Evolutionary conservation across 2,329 filamentous ascomycete genomes (phyloP), one percentile per base, ranked within the genome.

Genomic region (Stagonosporopsis cucurbitacearum): DNA sequence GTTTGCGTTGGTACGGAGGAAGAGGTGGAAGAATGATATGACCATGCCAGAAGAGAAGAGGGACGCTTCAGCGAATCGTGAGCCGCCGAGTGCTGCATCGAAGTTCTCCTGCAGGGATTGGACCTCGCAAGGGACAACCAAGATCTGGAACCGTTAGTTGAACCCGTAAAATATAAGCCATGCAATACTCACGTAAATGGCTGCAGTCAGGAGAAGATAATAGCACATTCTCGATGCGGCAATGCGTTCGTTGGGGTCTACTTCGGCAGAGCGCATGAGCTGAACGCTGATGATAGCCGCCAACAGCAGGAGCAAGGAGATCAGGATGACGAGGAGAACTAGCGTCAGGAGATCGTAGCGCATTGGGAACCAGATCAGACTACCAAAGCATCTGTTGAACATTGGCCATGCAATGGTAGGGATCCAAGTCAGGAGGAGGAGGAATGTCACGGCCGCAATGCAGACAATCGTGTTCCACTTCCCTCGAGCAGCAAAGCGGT

Each of bases 141-240:
- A 77, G 42, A 87, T 81, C 39, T 81, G 28, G 4, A 5, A 22
- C 22, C 17, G 59, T 62, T 54, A 68, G 54, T 33, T 11, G 13
- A n/a, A 6, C 20, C 12, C 8, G 17, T 36, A 22, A 20, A 7
- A n/a, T 6, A 3, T 1, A n/a, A 17, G 7, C n/a, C 6, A 17
- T 23, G 37, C 28, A 39, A 39, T 65, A 89, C 87, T 70, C 57
- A 78, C 69, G 82, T 85, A 50, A 81, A 85, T 44, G 84, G 75
- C 72, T 50, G 86, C 76, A 15, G 81, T 84, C 48, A 88, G 70
- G 1, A 81, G 72, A 59, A 89, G 77, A 68, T 88, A 90, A 69
- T 88, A 90, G 11, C 88, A 84, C 85, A 90, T 89, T 57, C 86
- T 81, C 6, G 87, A 89, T 4, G 88, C 87, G 30, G 84, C 80